These are phyloP conservation scores for Verticillium zaregamsianum DNA, from an alignment of 2,329 filamentous ascomycete genomes.

Conservation along the genomic window DNA sequence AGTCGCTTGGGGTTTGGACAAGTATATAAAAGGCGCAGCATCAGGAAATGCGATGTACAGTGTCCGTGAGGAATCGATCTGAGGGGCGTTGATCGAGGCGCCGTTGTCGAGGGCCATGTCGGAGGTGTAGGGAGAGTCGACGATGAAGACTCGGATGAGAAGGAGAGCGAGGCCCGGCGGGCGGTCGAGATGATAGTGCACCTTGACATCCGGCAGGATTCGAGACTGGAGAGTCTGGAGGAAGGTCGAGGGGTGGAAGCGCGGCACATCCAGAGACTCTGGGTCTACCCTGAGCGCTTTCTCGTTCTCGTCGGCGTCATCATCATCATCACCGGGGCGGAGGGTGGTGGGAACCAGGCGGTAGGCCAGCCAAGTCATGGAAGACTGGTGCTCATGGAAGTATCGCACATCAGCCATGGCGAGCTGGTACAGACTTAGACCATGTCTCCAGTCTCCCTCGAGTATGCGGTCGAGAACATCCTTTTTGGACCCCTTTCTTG, in stretches of 20 bases:
- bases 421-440: conserved; percentile 61
- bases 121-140: conserved; percentile 68
- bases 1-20: conserved; percentile 46
- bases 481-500: conserved; percentile 55
- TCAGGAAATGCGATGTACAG: conserved; percentile 82
- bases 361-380: conserved; percentile 61
- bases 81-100: conserved; percentile 23
- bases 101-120: conserved; percentile 49
- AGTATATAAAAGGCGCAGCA: conserved; percentile 71
- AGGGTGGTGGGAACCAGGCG: conserved; percentile 46
- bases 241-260: conserved; percentile 78
- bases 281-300: conserved; percentile 37
- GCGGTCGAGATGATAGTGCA: conserved; percentile 77
- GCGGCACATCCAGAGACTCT: conserved; percentile 52
- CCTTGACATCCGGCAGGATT: conserved; percentile 74
- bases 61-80: conserved; percentile 63
- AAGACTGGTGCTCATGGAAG: conserved; percentile 60
- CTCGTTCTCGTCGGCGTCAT: conserved; percentile 33
- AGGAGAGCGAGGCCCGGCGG: conserved; percentile 65
- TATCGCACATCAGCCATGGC: conserved; percentile 67
- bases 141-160: conserved; percentile 72
- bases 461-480: conserved; percentile 61
- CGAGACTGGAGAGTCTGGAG: conserved; percentile 70
- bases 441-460: conserved; percentile 65
- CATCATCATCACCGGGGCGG: conserved; percentile 13